Conservation (phyloP, 495 filamentous ascomycete species). For the Penicillium odoratum region DNA sequence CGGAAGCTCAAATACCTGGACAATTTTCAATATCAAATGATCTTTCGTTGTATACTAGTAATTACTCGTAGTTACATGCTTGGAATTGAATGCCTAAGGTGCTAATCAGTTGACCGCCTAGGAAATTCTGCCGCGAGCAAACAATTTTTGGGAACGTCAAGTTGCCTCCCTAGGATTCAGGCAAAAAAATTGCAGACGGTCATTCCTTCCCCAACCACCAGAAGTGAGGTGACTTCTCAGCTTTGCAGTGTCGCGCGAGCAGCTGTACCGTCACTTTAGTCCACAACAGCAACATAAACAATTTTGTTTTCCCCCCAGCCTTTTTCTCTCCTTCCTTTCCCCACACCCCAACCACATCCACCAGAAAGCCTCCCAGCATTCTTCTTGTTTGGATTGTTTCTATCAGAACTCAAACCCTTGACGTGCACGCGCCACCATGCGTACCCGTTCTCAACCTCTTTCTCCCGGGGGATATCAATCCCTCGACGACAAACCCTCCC, state of each 20-base stretch:
- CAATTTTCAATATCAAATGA: neutral
- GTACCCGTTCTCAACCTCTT: constrained; percentile 18
- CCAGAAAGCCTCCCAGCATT: neutral
- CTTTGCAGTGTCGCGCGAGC: neutral
- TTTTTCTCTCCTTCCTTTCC: neutral
- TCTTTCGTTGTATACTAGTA: neutral
- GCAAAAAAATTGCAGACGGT: neutral
- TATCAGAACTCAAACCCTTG: neutral
- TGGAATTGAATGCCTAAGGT: neutral
- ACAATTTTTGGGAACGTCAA: neutral
- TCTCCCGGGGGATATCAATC: constrained; percentile 13
- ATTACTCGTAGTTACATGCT: neutral
- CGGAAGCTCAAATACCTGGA: no score
- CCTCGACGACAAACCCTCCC: constrained; percentile 17
- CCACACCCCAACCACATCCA: constrained; percentile 1
- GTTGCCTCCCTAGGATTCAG: neutral
- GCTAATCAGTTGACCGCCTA: neutral
- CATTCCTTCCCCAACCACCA: neutral
- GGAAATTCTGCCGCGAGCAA: neutral
- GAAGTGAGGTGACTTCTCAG: neutral
- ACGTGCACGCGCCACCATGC: constrained; percentile 13
- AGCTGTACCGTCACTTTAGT: neutral
- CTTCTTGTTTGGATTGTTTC: neutral
- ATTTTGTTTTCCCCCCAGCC: neutral
- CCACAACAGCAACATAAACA: neutral